These are phyloP conservation scores for Flaveria trinervia DNA, from an alignment of 129 eudicot species.

Conservation along the genomic window DNA sequence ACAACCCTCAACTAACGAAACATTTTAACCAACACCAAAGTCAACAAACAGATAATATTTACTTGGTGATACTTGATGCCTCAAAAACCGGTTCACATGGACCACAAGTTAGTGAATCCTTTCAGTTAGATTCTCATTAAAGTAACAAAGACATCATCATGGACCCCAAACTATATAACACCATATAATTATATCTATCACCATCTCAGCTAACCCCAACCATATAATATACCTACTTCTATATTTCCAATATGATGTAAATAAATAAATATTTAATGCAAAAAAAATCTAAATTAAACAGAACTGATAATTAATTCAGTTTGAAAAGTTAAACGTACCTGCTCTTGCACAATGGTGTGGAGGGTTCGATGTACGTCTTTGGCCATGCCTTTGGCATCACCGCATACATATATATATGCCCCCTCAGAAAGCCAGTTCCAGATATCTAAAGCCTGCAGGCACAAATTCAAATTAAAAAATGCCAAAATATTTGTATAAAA, in stretches of 20 bases:
- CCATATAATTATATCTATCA: neutral
- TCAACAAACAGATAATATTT: too few species aligned
- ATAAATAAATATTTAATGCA: neutral
- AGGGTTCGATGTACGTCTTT: slow-evolving; percentile 16
- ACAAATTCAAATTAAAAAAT: neutral
- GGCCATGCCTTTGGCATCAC: slow-evolving; percentile 19
- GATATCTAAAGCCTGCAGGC: slow-evolving; percentile 7
- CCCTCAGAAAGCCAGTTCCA: slow-evolving; percentile 14
- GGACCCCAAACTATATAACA: neutral
- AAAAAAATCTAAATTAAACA: neutral
- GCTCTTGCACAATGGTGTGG: slow-evolving; percentile 17
- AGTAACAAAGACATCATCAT: neutral
- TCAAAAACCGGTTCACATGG: neutral
- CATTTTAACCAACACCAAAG: too few species aligned
- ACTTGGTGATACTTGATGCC: too few species aligned
- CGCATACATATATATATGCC: slow-evolving; percentile 9
- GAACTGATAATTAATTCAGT: neutral
- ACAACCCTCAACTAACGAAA: too few species aligned
- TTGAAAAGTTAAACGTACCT: neutral
- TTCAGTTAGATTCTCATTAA: neutral
- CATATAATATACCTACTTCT: neutral
- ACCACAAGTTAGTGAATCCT: neutral
- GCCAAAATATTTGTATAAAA: neutral
- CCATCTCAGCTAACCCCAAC: slow-evolving; percentile 5
- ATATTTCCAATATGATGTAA: neutral